These are phyloP conservation scores for Alternaria triticimaculans DNA, from an alignment of 2,329 filamentous ascomycete species.

Conservation along the genomic window DNA sequence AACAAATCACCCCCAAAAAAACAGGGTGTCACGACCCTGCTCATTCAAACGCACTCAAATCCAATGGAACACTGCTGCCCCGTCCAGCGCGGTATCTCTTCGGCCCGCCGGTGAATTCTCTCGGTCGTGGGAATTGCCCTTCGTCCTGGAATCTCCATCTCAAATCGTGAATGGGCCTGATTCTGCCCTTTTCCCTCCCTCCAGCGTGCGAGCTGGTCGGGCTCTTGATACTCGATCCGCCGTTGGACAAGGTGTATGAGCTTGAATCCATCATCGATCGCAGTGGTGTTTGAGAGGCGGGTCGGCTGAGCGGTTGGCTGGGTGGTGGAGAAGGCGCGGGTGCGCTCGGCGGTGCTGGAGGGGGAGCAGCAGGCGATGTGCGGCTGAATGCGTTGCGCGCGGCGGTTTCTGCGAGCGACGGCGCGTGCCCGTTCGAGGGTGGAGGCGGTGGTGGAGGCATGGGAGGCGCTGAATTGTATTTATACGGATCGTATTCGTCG, in stretches of 20 bases:
- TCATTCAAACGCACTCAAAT: constrained; percentile 69
- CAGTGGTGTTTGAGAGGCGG: constrained; percentile 53
- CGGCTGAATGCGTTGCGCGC: constrained; percentile 64
- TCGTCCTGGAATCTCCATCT: constrained; percentile 91
- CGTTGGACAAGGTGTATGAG: constrained; percentile 68
- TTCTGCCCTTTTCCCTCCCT: constrained; percentile 33
- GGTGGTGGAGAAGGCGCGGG: constrained; percentile 50
- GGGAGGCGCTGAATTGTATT: constrained; percentile 51
- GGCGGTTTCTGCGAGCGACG: constrained; percentile 64
- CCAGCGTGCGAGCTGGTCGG: constrained; percentile 29
- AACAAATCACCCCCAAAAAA: constrained; percentile 3
- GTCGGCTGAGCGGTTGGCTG: constrained; percentile 32
- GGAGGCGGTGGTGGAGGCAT: constrained; percentile 58
- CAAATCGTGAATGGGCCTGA: constrained; percentile 72
- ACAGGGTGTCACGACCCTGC: not conserved
- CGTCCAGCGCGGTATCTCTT: constrained; percentile 88
- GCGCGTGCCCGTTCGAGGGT: constrained; percentile 48
- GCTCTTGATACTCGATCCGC: constrained; percentile 36
- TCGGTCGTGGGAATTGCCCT: constrained; percentile 79
- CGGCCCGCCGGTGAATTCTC: constrained; percentile 75
- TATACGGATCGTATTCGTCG: constrained; percentile 47
- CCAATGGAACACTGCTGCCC: constrained; percentile 91
- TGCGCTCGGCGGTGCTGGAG: constrained; percentile 57
- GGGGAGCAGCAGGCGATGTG: constrained; percentile 50
- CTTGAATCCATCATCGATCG: constrained; percentile 75